These are phyloP conservation scores for Plasmodium vivax DNA, from an alignment of 169 alveolate species.

Conservation along the genomic window DNA sequence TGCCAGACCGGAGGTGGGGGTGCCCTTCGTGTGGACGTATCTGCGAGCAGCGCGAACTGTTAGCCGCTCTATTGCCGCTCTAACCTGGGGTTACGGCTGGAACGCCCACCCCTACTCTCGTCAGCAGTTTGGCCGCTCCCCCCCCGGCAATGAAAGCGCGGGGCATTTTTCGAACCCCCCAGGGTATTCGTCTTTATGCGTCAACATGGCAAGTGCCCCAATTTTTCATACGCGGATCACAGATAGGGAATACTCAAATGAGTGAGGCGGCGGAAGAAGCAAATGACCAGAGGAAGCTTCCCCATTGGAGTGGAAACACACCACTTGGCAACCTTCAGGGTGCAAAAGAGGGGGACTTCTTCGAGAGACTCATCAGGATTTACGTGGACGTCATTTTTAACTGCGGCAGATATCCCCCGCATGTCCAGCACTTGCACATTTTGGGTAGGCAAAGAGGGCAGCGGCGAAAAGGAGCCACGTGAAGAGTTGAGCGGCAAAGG, in stretches of 20 bases:
- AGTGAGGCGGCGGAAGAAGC: not conserved
- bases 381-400: conserved; percentile 53
- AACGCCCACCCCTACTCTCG: not conserved
- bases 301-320: not conserved
- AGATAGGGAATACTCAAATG: not conserved
- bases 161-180: not conserved
- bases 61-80: not conserved
- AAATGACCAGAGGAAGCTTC: not conserved
- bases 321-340: not conserved
- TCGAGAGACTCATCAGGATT: conserved; percentile 30
- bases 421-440: conserved; percentile 51
- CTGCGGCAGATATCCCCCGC: conserved; percentile 22
- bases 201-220: conserved; percentile 11
- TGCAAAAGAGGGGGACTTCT: conserved; percentile 6
- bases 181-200: not conserved
- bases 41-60: no score
- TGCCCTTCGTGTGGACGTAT: not conserved
- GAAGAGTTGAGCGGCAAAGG: not conserved
- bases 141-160: not conserved
- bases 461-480: not conserved
- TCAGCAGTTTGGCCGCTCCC: not conserved
- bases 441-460: not conserved
- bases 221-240: conserved; percentile 4
- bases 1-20: not conserved
- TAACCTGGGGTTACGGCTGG: not conserved